Base-by-base conservation (phyloP, 306 rosid species). In the Lablab purpureus region DNA sequence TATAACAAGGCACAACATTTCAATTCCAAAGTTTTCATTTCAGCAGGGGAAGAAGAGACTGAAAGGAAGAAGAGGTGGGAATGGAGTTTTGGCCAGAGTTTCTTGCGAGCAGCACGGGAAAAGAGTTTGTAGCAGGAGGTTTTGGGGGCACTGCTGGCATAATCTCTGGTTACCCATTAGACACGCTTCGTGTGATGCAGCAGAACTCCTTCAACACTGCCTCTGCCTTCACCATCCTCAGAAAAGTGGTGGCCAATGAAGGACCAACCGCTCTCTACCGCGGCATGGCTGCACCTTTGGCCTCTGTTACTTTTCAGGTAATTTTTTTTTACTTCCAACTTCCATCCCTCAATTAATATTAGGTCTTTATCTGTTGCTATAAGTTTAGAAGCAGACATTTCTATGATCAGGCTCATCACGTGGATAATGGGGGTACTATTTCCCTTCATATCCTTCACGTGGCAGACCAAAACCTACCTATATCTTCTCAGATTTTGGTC, bases 81-180 rank as follows among this genome's bases (percentile, higher is more conserved):
- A 90, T 89, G 97, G 97, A 90, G 83, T 91, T 91, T 52, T 91
- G 89, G 98, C 93, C 89, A 66, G 93, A 88, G 54, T 90, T 90
- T 84, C 82, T 92, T 50, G 99, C 94, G n/a, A 85, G 36, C 63
- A 91, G 89, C 78, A 88, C 94, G 85, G 97, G 97, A 0, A 91
- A 71, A 83, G 99, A 94, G 40, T 94, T 94, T 84, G 94, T 94
- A 6, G 99, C 97, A 0, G 97, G 97, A 19, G 98, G 97, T 0
- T 86, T 86, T 68, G 97, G 99, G 41, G 99, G 99, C 50, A 77
- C 86, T 51, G 99, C 99, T 23, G 98, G 97, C 30, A 41, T 95
- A 4, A 22, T 68, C 21, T 68, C 74, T 0, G 75, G 75, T 17
- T 47, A 79, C 4, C 82, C 82, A 2, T 46, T 79, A 45, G 82